Evolutionary conservation across 371 early-diverging fungal genomes (phyloP).

Genomic region (Rhizopus arrhizus): DNA sequence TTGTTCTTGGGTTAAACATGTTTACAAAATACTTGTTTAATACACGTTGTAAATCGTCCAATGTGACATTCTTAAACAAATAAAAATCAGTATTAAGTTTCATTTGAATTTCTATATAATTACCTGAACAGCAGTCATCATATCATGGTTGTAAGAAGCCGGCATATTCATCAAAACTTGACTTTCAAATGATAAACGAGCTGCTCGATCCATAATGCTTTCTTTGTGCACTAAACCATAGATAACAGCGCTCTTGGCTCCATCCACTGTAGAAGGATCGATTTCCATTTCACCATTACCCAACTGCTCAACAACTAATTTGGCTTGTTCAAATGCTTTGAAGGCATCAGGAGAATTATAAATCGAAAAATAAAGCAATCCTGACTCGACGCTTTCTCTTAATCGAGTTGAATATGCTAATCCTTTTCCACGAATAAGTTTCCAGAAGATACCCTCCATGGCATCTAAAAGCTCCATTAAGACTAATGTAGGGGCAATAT

Average conservation of each 20-base stretch:
- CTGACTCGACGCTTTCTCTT: conserved; percentile 52
- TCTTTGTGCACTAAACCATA: conserved; percentile 62
- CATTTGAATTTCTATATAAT: not conserved
- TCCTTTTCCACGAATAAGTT: conserved; percentile 69
- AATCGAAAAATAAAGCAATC: conserved; percentile 57
- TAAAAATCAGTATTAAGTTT: not conserved
- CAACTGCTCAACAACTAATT: conserved; percentile 56
- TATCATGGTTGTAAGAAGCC: conserved; percentile 54
- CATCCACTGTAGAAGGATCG: conserved; percentile 59
- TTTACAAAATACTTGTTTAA: conserved; percentile 54
- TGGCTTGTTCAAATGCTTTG: conserved; percentile 64
- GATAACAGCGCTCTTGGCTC: conserved; percentile 69
- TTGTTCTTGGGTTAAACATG: conserved; percentile 56
- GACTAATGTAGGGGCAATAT: conserved; percentile 62
- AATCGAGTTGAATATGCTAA: conserved; percentile 65
- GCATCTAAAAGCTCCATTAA: conserved; percentile 64
- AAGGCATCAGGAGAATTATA: conserved; percentile 64
- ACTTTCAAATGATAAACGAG: conserved; percentile 61
- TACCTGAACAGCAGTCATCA: conserved; percentile 52
- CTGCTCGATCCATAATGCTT: conserved; percentile 61
- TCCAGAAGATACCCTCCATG: conserved; percentile 71
- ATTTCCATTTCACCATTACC: conserved; percentile 53
- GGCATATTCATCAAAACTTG: conserved; percentile 63
- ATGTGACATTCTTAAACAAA: conserved; percentile 42
- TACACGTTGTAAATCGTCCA: conserved; percentile 45